A percentile compares a stretch with the other conserved stretches of the same genome.
Conservation (phyloP, 768 basidiomycete species). For the Candolleomyces eurysporus region DNA sequence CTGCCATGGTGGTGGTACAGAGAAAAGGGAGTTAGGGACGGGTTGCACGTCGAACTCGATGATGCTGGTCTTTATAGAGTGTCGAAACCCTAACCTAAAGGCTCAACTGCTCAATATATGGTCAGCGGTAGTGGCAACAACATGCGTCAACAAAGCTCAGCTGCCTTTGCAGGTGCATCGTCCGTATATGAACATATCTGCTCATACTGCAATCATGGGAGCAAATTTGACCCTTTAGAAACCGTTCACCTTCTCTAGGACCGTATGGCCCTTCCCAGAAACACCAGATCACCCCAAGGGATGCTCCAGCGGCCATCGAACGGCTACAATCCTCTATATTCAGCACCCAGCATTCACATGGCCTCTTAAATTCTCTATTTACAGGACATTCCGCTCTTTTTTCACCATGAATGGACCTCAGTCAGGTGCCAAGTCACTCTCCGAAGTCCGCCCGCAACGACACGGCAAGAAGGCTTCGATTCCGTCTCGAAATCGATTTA, state of each 20-base stretch:
- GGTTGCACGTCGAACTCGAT: not conserved
- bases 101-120: not conserved
- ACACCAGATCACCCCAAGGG: too few relatives aligned
- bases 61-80: constrained; percentile 6
- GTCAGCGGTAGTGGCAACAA: not conserved
- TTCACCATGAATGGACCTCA: not conserved
- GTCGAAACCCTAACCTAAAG: constrained; percentile 8
- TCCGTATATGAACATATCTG: not conserved
- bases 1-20: constrained; percentile 36
- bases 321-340: too few relatives aligned
- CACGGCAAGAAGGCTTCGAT: not conserved
- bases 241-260: too few relatives aligned
- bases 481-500: not conserved
- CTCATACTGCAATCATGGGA: too few relatives aligned
- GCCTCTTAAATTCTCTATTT: too few relatives aligned
- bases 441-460: not conserved
- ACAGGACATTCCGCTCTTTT: too few relatives aligned
- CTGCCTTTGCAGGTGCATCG: not conserved
- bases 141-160: not conserved
- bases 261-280: too few relatives aligned
- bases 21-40: constrained; percentile 3
- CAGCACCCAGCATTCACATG: too few relatives aligned
- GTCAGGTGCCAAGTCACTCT: not conserved
- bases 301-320: too few relatives aligned
- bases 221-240: too few relatives aligned